Evolutionary conservation across 23 red algal genomes (phyloP).

Genomic region (Chondrus crispus): DNA sequence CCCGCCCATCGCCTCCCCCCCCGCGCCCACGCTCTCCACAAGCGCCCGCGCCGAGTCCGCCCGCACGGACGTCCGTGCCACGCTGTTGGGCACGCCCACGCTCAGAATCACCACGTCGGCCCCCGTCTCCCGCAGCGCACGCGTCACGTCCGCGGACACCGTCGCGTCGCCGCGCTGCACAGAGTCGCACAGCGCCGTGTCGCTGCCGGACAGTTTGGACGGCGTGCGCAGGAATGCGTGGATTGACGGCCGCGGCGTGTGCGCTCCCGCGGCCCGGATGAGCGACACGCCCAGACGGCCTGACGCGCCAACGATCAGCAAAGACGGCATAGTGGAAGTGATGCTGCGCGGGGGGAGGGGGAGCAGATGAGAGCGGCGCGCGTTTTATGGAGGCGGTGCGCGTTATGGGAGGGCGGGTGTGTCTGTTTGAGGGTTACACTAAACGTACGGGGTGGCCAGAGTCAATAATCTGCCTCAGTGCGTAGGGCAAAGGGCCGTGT

Average conservation of each 20-base stretch:
- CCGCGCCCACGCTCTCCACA: background rate
- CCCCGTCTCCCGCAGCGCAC: background rate
- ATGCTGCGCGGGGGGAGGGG: background rate
- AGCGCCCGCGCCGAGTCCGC: slow-evolving; percentile 11
- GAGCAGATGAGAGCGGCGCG: background rate
- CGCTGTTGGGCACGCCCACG: slow-evolving; percentile 23
- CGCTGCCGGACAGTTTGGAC: background rate
- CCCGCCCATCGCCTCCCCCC: too few relatives aligned
- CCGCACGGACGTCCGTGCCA: background rate
- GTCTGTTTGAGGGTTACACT: too few relatives aligned
- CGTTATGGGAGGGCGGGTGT: background rate
- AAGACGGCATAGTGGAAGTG: background rate
- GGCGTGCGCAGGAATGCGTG: slow-evolving; percentile 55
- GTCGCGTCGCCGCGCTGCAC: slow-evolving; percentile 33
- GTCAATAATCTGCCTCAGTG: too few relatives aligned
- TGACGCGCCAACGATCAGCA: slow-evolving; percentile 52
- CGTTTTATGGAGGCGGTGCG: too few relatives aligned
- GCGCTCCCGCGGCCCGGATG: slow-evolving; percentile 21
- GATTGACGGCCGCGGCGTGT: background rate
- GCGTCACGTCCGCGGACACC: background rate
- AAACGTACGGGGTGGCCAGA: too few relatives aligned
- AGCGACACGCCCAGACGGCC: slow-evolving; percentile 28
- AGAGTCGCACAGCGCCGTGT: background rate
- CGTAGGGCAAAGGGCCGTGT: too few relatives aligned
- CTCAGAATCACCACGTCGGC: slow-evolving; percentile 4